Base-by-base conservation (phyloP, 2,329 filamentous ascomycete genomes). In the Aspergillus chevalieri region DNA sequence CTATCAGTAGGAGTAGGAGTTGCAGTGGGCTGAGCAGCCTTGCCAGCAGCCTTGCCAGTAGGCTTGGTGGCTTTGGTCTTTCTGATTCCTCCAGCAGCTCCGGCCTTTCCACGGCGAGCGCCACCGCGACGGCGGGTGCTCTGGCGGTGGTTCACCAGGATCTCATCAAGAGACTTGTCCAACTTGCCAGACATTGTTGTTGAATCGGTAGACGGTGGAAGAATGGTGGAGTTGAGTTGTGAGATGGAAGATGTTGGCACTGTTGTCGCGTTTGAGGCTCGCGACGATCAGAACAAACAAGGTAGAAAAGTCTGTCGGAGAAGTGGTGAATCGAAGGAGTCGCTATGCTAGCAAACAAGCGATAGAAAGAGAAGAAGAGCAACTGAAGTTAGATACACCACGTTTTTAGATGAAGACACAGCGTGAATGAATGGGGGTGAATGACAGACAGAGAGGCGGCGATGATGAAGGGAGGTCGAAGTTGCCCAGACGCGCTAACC, bases 81-180 rank as follows among this genome's bases (percentile, higher is more conserved):
- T 74, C 88, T 84, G 61, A 96, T 80, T 66, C 92, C 92, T 61
- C 90, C 92, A 58, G 89, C 82, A 49, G 91, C 89, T 44, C 88
- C 84, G 53, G 83, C 69, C 56, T 82, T 70, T 54, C 61, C 72
- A 60, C 77, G 76, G 49, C 71, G 72, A 56, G 70, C 67, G 52
- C 68, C 69, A 57, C 73, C 70, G 49, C 72, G 72, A 52, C 72
- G 70, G 53, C 74, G 71, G 73, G 77, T 67, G 69, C 77, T 69
- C 68, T 74, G 69, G 74, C 81, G 74, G 72, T 80, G 84, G 67
- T 84, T 87, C 71, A 86, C 89, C 78, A 95, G 85, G 74, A 98
- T 96, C 76, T 96, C 90, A 72, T 97, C 93, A 61, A 98, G 88
- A 77, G 90, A 91, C 78, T 94, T 86, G 73, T 96, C 90, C 68